Conservation (phyloP, 345 rosid species). For the Aquilaria malaccensis region DNA sequence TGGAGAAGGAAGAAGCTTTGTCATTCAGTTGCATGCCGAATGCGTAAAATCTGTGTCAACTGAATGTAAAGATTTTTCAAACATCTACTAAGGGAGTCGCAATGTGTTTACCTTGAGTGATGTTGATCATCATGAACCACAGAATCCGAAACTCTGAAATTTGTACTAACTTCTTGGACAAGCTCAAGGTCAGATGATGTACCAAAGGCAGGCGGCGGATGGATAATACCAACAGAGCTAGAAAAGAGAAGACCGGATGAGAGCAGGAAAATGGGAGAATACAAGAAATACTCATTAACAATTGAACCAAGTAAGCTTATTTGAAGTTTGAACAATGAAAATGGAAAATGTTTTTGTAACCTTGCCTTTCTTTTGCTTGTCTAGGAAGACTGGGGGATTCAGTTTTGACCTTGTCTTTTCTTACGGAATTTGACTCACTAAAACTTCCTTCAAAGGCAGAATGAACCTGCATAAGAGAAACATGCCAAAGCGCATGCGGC, state of each 20-base stretch:
- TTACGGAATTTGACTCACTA: constrained; percentile 17
- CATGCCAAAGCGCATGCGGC: constrained; percentile 7
- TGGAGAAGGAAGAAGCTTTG: too few species aligned
- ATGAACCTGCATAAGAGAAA: constrained; percentile 33
- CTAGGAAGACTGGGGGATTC: constrained; percentile 16
- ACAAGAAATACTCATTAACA: neutral
- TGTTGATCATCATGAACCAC: constrained; percentile 9
- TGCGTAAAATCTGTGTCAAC: too few species aligned
- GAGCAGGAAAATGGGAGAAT: neutral
- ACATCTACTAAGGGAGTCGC: neutral
- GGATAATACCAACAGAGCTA: constrained; percentile 19
- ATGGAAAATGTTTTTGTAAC: neutral
- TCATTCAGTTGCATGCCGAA: too few species aligned
- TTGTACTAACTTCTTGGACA: constrained; percentile 16
- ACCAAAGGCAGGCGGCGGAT: constrained; percentile 52
- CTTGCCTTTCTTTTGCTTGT: constrained; percentile 39
- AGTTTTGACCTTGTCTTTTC: constrained; percentile 13
- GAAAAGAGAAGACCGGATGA: constrained; percentile 2
- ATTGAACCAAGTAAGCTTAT: too few species aligned
- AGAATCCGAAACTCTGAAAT: constrained; percentile 19
- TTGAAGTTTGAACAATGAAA: too few species aligned
- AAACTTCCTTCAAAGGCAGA: constrained; percentile 19
- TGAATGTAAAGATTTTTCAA: constrained; percentile 4
- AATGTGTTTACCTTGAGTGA: constrained; percentile 24
- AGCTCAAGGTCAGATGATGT: constrained; percentile 28